Evolutionary conservation across 352 stramenopile genomes (phyloP).

Genomic region (Phytophthora rubi): DNA sequence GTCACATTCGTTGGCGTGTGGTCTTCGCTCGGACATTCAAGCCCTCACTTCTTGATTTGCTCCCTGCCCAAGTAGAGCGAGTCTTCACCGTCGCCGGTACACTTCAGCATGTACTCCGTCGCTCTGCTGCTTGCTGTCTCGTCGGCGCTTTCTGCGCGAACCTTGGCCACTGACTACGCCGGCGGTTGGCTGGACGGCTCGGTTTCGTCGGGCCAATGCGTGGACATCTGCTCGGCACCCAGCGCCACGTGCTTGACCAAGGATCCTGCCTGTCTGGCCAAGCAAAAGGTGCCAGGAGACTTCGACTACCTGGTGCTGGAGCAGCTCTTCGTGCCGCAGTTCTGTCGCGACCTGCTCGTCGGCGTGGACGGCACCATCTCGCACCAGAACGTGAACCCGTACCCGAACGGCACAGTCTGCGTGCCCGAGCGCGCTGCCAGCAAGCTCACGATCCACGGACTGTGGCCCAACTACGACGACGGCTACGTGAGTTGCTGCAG

Average conservation of each 20-base stretch:
- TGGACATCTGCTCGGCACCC: slow-evolving; percentile 80
- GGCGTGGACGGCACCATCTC: slow-evolving; percentile 80
- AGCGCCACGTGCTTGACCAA: slow-evolving; percentile 62
- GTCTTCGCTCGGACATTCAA: slow-evolving; percentile 10
- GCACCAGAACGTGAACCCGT: slow-evolving; percentile 79
- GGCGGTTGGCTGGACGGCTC: slow-evolving; percentile 57
- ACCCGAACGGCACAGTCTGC: slow-evolving; percentile 64
- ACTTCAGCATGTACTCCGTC: slow-evolving; percentile 29
- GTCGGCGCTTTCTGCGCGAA: slow-evolving; percentile 17
- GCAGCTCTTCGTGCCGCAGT: slow-evolving; percentile 83
- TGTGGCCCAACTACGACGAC: slow-evolving; percentile 83
- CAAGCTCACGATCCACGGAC: slow-evolving; percentile 75
- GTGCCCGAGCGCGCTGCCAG: slow-evolving; percentile 46
- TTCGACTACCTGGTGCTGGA: slow-evolving; percentile 84
- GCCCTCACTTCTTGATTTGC: slow-evolving; percentile 29
- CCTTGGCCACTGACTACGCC: slow-evolving; percentile 56
- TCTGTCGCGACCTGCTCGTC: slow-evolving; percentile 74
- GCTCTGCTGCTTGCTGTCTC: slow-evolving; percentile 26
- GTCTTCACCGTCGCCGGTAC: slow-evolving; percentile 15
- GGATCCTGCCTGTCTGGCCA: slow-evolving; percentile 57
- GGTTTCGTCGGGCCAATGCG: slow-evolving; percentile 53
- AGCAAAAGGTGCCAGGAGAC: slow-evolving; percentile 69
- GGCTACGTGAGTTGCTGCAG: slow-evolving; percentile 80
- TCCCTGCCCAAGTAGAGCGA: slow-evolving; percentile 22
- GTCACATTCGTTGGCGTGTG: slow-evolving; percentile 27